Base-by-base conservation (phyloP, 1,284 basidiomycete genomes). In the Puccinia brachypodii region DNA sequence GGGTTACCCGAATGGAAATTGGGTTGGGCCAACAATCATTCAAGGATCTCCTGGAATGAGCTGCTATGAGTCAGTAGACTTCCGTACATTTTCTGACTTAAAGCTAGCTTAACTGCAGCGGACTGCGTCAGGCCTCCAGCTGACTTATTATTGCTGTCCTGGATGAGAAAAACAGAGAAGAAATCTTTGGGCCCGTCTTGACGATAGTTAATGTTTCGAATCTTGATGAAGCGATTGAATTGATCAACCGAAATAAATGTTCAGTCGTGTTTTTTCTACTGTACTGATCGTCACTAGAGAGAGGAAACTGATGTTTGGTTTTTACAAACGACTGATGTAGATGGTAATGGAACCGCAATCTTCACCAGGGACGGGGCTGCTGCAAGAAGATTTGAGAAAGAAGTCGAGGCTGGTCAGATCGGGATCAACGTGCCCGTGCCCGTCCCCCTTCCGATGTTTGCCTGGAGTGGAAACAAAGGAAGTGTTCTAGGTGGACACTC, bases 281-380 rank as follows among this genome's bases (percentile, higher is more conserved):
- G 7, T 13, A 25, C 31, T 47, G 11, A 28, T 47, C 0, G 22
- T 31, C 42, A 44, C 47, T 22, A 22, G 22, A 83, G 82, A 83
- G 69, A 84, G 84, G 33, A 11, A 44, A 36, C 36, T 56, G 28
- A 69, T 69, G 8, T 3, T 56, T 56, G n/a, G n/a, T 33, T 36
- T 2, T 64, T 36, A 7, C 16, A 58, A 44, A 11, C 38, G 47
- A 66, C 36, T 22, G 47, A 8, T 22, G 44, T 78, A 84, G 84
- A 86, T 84, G 89, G 96, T 2, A 98, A 98, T 86, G 96, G 96
- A 40, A 91, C 95, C n/a, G 93, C 95, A 31, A 95, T 98, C 86
- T 98, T 98, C 87, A 99, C 96, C 42, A 94, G 96, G 88, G 94
- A 93, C 71, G 96, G 96, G n/a, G 93, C 96, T 42, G 95, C 95